Conservation (phyloP, 139 green algal genomes). For the Medakamo hakoo region DNA sequence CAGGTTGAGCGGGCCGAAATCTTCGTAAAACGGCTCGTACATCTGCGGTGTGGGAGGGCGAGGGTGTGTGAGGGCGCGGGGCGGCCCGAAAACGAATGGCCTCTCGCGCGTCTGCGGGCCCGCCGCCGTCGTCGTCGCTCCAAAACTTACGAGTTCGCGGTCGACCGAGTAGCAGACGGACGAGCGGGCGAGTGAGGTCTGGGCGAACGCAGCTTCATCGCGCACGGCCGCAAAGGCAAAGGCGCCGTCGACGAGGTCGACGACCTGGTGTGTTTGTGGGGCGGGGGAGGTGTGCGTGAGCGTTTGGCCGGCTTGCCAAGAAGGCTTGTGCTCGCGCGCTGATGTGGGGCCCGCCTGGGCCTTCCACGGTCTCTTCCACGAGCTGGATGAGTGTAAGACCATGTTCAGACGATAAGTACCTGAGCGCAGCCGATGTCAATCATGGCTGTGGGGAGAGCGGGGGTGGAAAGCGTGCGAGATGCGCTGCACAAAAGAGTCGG, state of each 20-base stretch:
- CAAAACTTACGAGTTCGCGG: constrained; percentile 37
- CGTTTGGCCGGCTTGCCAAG: background rate
- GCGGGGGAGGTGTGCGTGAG: background rate
- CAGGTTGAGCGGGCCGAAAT: constrained; percentile 86
- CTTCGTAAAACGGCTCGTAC: constrained; percentile 81
- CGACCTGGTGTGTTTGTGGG: background rate
- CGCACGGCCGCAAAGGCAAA: background rate
- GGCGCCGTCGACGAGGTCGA: background rate
- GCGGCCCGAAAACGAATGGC: background rate
- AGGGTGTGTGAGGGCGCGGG: background rate
- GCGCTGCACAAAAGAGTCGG: too few relatives aligned
- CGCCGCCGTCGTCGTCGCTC: too few relatives aligned
- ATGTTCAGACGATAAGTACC: too few relatives aligned
- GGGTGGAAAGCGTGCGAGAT: too few relatives aligned
- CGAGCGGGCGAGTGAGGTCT: background rate
- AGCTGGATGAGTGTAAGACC: too few relatives aligned
- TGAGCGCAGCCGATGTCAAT: too few relatives aligned
- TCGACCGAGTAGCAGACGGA: constrained; percentile 40
- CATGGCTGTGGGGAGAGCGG: too few relatives aligned
- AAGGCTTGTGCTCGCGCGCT: too few relatives aligned
- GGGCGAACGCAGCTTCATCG: background rate
- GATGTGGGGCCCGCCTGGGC: too few relatives aligned
- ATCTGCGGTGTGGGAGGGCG: constrained; percentile 27
- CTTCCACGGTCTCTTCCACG: too few relatives aligned
- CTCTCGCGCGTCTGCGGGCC: constrained; percentile 3